Conservation (phyloP, 2,329 filamentous ascomycete genomes). For the Clonostachys chloroleuca region DNA sequence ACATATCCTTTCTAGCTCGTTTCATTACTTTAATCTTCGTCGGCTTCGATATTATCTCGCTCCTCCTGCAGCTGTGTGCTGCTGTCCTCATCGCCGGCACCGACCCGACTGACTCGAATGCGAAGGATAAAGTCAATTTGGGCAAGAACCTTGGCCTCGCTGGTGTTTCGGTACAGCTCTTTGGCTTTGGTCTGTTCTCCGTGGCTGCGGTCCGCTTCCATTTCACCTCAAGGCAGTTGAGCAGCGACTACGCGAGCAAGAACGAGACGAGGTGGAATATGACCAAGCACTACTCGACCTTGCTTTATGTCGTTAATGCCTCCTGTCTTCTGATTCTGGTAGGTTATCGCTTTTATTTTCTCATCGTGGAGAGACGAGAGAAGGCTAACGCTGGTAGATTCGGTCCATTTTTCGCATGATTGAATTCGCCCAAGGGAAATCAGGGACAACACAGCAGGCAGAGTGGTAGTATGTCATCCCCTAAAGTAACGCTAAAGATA, state of each 20-base stretch:
- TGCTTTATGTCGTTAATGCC: background rate
- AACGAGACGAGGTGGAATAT: background rate
- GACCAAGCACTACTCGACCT: background rate
- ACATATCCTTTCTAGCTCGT: background rate
- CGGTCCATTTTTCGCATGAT: background rate
- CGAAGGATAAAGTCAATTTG: constrained; percentile 20
- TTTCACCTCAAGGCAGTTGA: constrained; percentile 25
- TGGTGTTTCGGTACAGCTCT: constrained; percentile 27
- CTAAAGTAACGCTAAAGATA: too few relatives aligned
- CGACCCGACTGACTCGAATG: constrained; percentile 18
- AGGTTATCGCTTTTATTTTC: too few relatives aligned
- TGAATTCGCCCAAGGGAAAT: background rate
- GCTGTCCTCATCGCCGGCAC: constrained; percentile 32
- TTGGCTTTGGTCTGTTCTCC: constrained; percentile 39
- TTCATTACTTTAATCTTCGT: constrained; percentile 31
- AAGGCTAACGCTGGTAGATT: background rate
- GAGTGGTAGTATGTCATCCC: too few relatives aligned
- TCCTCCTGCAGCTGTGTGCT: constrained; percentile 29
- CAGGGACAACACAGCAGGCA: too few relatives aligned
- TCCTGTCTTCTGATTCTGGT: background rate
- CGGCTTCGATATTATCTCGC: constrained; percentile 28
- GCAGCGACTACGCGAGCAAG: background rate
- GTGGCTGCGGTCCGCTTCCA: constrained; percentile 39
- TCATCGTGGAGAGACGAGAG: too few relatives aligned
- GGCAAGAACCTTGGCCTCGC: constrained; percentile 19